Conservation (phyloP, 2,329 filamentous ascomycete genomes). For the Leptoxyphium fumago region DNA sequence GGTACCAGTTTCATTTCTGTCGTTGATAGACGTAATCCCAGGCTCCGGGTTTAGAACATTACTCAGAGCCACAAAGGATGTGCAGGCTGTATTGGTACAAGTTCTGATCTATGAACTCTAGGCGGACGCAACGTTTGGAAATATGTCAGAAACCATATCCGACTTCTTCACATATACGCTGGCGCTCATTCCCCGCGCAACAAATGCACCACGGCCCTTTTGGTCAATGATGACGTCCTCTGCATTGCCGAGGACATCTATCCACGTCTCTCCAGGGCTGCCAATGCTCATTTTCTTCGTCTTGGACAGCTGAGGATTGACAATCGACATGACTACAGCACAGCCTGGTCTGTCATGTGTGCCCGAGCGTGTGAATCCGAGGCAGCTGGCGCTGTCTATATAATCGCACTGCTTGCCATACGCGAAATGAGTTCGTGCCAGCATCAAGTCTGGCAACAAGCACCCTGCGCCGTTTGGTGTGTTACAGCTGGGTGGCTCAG, state of each 20-base stretch:
- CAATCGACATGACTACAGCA: slow-evolving; percentile 19
- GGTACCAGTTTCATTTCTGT: too few relatives aligned
- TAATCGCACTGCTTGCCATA: slow-evolving; percentile 53
- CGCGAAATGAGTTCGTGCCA: slow-evolving; percentile 50
- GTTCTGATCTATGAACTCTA: too few relatives aligned
- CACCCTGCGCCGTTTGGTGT: slow-evolving; percentile 33
- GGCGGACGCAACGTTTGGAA: neutral
- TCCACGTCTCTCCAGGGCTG: slow-evolving; percentile 45
- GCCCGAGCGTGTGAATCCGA: slow-evolving; percentile 45
- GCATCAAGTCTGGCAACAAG: slow-evolving; percentile 41
- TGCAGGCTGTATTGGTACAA: too few relatives aligned
- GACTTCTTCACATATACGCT: neutral
- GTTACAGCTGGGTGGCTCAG: slow-evolving; percentile 30
- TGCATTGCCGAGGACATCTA: slow-evolving; percentile 33
- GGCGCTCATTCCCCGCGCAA: neutral
- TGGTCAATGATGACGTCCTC: neutral
- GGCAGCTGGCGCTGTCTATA: slow-evolving; percentile 43
- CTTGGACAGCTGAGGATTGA: neutral
- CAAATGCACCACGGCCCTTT: neutral
- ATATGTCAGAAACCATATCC: neutral
- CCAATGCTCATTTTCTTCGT: slow-evolving; percentile 50
- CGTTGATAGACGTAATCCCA: too few relatives aligned
- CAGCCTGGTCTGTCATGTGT: slow-evolving; percentile 25
- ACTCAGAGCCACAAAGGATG: too few relatives aligned
- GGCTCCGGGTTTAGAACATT: too few relatives aligned